Conservation (phyloP, 1,284 basidiomycete species). For the Cryptococcus jaspeensis region DNA sequence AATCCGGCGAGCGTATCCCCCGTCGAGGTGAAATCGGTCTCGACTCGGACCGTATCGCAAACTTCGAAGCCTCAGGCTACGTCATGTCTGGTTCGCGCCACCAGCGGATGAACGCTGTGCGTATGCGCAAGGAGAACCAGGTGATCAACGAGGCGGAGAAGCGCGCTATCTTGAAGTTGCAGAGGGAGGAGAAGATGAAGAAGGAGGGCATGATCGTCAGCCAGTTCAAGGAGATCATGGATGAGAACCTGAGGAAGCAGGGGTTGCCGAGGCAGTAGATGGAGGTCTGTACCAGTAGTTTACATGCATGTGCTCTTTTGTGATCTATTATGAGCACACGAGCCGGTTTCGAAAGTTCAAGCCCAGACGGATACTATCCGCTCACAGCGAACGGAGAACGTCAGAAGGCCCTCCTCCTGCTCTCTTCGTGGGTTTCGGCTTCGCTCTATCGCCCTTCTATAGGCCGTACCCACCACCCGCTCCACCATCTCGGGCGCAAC, state of each 20-base stretch:
- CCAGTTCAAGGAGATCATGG: slow-evolving; percentile 72
- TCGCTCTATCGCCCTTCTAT: too few relatives aligned
- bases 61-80: slow-evolving; percentile 87
- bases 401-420: too few relatives aligned
- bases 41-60: slow-evolving; percentile 78
- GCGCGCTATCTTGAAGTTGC: slow-evolving; percentile 84
- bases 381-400: too few relatives aligned
- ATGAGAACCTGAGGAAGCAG: slow-evolving; percentile 59
- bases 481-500: too few relatives aligned
- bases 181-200: slow-evolving; percentile 87
- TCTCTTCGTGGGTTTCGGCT: too few relatives aligned
- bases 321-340: too few relatives aligned
- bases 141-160: slow-evolving; percentile 98
- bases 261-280: slow-evolving; percentile 1
- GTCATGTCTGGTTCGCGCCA: slow-evolving; percentile 97
- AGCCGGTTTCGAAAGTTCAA: too few relatives aligned
- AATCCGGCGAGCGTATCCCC: slow-evolving; percentile 88
- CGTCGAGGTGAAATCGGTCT: slow-evolving; percentile 98
- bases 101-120: slow-evolving; percentile 92
- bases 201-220: slow-evolving; percentile 65
- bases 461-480: too few relatives aligned
- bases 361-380: too few relatives aligned
- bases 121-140: slow-evolving; percentile 96
- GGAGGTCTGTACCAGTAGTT: neutral
- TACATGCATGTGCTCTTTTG: neutral